phyloP scores from a whole-genome alignment of 2,329 filamentous ascomycete species.

The Colletotrichum tamarilloi region DNA sequence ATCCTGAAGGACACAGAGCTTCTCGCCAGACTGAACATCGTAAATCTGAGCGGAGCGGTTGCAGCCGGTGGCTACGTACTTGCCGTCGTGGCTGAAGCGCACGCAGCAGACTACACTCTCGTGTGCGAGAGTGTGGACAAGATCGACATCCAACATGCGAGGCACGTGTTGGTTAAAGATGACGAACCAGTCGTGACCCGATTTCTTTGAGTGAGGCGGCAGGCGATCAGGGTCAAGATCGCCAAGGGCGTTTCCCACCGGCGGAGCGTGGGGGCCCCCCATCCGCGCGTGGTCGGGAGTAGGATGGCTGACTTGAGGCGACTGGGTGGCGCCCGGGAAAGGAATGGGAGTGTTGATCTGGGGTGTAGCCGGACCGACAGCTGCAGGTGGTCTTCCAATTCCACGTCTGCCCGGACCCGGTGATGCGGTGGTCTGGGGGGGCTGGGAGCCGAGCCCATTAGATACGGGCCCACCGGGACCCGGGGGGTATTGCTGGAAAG shows the following conservation, averaged over 20 bases:
- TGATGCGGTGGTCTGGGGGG: conserved; percentile 85
- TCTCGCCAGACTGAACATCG: conserved; percentile 87
- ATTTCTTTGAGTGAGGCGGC: conserved; percentile 88
- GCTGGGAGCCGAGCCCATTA: conserved; percentile 83
- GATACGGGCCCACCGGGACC: conserved; percentile 63
- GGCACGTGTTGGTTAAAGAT: conserved; percentile 95
- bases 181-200: conserved; percentile 92
- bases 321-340: conserved; percentile 84
- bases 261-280: conserved; percentile 53
- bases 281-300: conserved; percentile 74
- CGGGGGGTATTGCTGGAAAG: conserved; percentile 77
- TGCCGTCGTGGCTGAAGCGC: conserved; percentile 93
- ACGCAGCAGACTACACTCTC: conserved; percentile 99
- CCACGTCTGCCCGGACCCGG: conserved; percentile 84
- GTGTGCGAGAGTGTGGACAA: conserved; percentile 92
- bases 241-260: conserved; percentile 74
- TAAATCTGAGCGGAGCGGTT: conserved; percentile 99
- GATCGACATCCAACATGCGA: conserved; percentile 89
- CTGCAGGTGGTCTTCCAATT: conserved; percentile 72
- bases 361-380: conserved; percentile 81
- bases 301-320: conserved; percentile 88
- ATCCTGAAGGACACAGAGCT: conserved; percentile 91
- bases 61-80: conserved; percentile 96
- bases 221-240: conserved; percentile 90
- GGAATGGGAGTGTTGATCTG: conserved; percentile 90